Evolutionary conservation across 306 rosid genomes (phyloP).

Genomic region (Cucurbita maxima): DNA sequence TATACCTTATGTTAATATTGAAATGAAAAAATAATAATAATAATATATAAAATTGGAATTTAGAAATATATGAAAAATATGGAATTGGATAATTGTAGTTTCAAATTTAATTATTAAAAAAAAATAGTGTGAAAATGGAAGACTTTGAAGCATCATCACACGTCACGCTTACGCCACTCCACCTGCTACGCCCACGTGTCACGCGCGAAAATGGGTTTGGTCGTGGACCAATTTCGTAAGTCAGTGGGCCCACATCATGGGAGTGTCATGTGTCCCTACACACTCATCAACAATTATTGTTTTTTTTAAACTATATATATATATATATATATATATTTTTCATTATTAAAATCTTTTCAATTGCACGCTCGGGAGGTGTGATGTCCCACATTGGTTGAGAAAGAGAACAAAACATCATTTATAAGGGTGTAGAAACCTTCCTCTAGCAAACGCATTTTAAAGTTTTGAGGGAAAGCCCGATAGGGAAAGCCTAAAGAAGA

Average conservation of each 20-base stretch:
- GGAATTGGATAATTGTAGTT: neutral
- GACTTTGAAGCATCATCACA: slow-evolving; percentile 42
- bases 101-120: neutral
- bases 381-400: no score
- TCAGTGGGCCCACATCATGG: slow-evolving; percentile 18
- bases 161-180: slow-evolving; percentile 85
- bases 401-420: no score
- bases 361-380: no score
- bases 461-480: no score
- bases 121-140: slow-evolving; percentile 1
- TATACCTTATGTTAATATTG: neutral
- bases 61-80: neutral
- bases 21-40: neutral
- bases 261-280: slow-evolving; percentile 24
- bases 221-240: slow-evolving; percentile 27
- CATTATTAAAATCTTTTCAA: no score
- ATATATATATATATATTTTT: neutral
- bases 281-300: neutral
- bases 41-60: neutral
- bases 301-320: neutral
- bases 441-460: no score
- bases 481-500: no score
- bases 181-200: slow-evolving; percentile 52
- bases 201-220: slow-evolving; percentile 35
- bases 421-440: no score